Percentiles rank a stretch among this genome's conserved stretches.
These are phyloP conservation scores for Cladosporium sp. DNA, from an alignment of 2,329 filamentous ascomycete genomes.

Conservation along the genomic window DNA sequence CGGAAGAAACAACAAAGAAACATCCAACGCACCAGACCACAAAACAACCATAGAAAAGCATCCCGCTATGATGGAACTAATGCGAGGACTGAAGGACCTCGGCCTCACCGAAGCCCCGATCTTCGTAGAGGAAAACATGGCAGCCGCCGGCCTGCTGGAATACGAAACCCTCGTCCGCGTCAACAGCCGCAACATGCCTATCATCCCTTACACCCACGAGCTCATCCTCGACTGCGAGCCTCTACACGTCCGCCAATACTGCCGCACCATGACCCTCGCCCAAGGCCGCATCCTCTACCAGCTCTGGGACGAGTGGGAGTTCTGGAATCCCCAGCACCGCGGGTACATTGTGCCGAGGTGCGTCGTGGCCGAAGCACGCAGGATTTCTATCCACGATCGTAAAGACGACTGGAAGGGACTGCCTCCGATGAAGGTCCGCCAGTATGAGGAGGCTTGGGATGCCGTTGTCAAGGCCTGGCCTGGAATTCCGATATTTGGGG, in stretches of 20 bases:
- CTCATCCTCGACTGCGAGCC: not conserved
- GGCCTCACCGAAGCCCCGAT: not conserved
- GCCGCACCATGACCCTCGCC: conserved; percentile 12
- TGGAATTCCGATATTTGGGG: conserved; percentile 1
- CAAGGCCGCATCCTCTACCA: conserved; percentile 15
- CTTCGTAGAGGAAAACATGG: no score
- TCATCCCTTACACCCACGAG: not conserved
- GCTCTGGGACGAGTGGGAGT: not conserved
- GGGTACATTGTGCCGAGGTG: not conserved
- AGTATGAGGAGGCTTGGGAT: conserved; percentile 4
- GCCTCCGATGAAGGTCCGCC: not conserved
- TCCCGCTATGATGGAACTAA: not conserved
- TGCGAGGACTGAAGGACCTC: not conserved
- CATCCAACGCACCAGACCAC: not conserved
- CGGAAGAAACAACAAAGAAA: not conserved
- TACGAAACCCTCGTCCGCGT: conserved; percentile 10
- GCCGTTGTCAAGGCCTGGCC: not conserved
- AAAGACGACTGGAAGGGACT: not conserved
- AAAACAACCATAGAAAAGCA: not conserved
- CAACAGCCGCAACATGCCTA: not conserved
- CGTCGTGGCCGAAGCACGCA: not conserved
- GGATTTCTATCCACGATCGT: not conserved
- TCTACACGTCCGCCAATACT: not conserved
- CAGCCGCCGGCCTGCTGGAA: not conserved
- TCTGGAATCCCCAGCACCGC: not conserved